A percentile compares a stretch with the other conserved stretches of the same genome.
These are phyloP conservation scores for Obelidium mucronatum DNA, from an alignment of 192 early-diverging fungal genomes.

Conservation along the genomic window DNA sequence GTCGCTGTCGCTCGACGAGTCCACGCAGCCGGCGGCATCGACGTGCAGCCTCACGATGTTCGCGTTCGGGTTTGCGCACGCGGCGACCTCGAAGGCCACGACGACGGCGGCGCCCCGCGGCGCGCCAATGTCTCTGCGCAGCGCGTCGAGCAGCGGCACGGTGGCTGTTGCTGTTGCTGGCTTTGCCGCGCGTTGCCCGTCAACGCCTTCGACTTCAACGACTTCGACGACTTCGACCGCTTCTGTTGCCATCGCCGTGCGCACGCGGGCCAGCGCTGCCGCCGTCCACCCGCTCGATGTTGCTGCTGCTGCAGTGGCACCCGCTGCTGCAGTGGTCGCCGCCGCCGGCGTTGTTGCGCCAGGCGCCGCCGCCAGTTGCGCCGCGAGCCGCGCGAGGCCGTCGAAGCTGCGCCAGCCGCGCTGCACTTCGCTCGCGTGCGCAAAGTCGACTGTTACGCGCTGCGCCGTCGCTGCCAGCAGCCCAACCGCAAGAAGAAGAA, in stretches of 20 bases:
- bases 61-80: background rate
- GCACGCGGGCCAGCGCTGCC: background rate
- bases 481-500: too few species aligned
- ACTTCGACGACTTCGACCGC: background rate
- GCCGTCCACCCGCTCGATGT: background rate
- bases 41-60: constrained; percentile 12
- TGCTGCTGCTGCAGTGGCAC: background rate
- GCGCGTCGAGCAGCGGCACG: constrained; percentile 1
- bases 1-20: background rate
- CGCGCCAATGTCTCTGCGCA: constrained; percentile 9
- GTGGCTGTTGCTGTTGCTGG: too few species aligned
- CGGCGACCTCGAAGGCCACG: constrained; percentile 24
- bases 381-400: too few species aligned
- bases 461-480: too few species aligned
- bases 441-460: too few species aligned
- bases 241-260: background rate
- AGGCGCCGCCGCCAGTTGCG: too few species aligned
- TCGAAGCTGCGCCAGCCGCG: too few species aligned
- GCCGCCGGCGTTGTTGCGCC: background rate
- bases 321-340: background rate
- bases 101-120: background rate
- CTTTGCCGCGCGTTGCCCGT: too few species aligned
- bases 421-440: too few species aligned
- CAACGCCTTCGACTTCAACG: too few species aligned
- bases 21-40: background rate